A percentile compares a stretch with the other conserved stretches of the same genome.
These are phyloP conservation scores for Ramicandelaber brevisporus DNA, from an alignment of 192 early-diverging fungal genomes.

Conservation along the genomic window DNA sequence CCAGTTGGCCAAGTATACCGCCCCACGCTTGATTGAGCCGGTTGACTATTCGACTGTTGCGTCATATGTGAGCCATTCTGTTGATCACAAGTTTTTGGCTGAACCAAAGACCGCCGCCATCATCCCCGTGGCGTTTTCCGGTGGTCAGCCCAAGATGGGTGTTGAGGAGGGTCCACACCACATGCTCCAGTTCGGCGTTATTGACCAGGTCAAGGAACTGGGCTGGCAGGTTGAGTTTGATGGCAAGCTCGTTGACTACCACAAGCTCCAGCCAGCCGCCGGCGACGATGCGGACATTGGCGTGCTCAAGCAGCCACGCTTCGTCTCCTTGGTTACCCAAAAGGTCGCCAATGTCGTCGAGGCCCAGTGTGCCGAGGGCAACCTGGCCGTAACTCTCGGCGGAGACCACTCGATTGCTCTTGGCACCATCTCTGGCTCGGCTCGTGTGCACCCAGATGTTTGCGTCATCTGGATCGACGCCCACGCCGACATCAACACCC, in stretches of 20 bases:
- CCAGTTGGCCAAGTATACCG: no score
- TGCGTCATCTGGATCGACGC: slow-evolving; percentile 92
- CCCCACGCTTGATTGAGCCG: no score
- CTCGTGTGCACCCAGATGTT: slow-evolving; percentile 39
- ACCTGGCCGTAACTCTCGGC: slow-evolving; percentile 76
- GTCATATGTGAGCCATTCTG: no score
- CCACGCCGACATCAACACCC: slow-evolving; percentile 89
- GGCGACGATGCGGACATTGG: slow-evolving; percentile 56
- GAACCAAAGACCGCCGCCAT: slow-evolving; percentile 32
- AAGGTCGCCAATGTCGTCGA: slow-evolving; percentile 34
- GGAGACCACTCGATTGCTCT: slow-evolving; percentile 90
- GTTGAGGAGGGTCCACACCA: slow-evolving; percentile 70
- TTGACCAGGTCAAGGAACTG: slow-evolving; percentile 56
- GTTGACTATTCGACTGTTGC: no score
- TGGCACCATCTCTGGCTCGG: slow-evolving; percentile 60
- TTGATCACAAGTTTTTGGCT: slow-evolving; percentile 36
- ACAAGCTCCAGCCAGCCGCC: slow-evolving; percentile 28
- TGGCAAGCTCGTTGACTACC: slow-evolving; percentile 39
- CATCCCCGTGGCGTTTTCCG: slow-evolving; percentile 47
- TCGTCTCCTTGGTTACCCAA: slow-evolving; percentile 52
- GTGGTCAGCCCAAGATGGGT: slow-evolving; percentile 59
- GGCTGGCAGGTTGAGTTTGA: slow-evolving; percentile 58
- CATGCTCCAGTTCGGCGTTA: slow-evolving; percentile 59
- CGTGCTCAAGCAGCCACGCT: slow-evolving; percentile 62
- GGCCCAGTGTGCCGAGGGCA: slow-evolving; percentile 27